Base-by-base conservation (phyloP, 192 early-diverging fungal genomes). In the Coemansia sp. region DNA sequence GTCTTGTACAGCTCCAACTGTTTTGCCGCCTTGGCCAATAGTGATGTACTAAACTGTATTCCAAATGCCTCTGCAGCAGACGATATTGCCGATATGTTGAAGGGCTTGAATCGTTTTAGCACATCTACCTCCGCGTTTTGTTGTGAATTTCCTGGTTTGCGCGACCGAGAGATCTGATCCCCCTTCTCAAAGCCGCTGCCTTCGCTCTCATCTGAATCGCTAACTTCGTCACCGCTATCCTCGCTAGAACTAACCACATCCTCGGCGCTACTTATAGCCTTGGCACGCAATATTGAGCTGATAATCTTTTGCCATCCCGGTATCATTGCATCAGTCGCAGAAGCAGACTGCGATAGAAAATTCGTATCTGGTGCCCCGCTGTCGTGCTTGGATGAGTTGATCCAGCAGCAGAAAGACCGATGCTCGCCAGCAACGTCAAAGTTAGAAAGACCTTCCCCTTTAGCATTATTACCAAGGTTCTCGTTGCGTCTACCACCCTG, bases 371-470 rank as follows among this genome's bases (percentile, higher is more conserved):
- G 16, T 40, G 1, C 13, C n/a, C 4, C 39, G 39, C 45, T 62
- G 39, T 22, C 22, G 19, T 48, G 39, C 13, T 61, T 61, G 4
- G 67, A 45, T 4, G 76, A 74, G 22, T 72, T 58, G 6, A 60
- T 65, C 84, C 84, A 85, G 64, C 81, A 85, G 76, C 84, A 85
- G 57, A 79, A 85, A 9, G 74, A 19, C 10, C 84, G 65, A 43
- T 85, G 84, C 59, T 85, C 84, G 16, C 62, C 60, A 5, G 63
- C 68, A 20, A 56, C 76, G 55, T 79, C 60, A 45, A 85, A 83
- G 32, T 55, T 39, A 8, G 13, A 70, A 5, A 37, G 12, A 5
- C 40, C 7, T 11, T n/a, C 61, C 37, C 14, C 19, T 16, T 41
- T 19, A 25, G 25, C 25, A 25, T 25, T 25, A 10, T 57, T 32